phyloP scores from a whole-genome alignment of 2,329 filamentous ascomycete species.

The Ascochyta viciae-villosae region DNA sequence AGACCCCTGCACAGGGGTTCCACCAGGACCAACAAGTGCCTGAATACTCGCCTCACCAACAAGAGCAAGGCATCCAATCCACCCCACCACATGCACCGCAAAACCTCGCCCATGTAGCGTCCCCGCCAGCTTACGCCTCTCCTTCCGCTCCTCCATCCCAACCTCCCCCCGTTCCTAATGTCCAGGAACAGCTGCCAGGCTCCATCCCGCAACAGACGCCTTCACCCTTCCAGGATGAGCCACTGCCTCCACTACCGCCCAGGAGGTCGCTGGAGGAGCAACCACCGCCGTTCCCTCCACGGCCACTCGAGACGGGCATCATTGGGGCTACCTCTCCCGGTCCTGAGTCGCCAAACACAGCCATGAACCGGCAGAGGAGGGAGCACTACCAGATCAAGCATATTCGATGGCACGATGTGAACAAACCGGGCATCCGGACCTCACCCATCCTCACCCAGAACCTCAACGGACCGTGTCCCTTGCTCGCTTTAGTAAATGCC shows the following conservation, averaged over 20 bases:
- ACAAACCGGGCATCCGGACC: conserved; percentile 67
- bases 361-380: conserved; percentile 56
- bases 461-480: conserved; percentile 89
- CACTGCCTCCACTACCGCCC: conserved; percentile 43
- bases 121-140: conserved; percentile 5
- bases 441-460: conserved; percentile 93
- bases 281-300: conserved; percentile 44
- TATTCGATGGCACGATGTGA: conserved; percentile 80
- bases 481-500: conserved; percentile 92
- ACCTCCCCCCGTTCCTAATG: conserved; percentile 8
- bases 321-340: conserved; percentile 24
- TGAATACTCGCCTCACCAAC: background rate
- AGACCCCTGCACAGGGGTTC: background rate
- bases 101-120: background rate
- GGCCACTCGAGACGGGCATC: conserved; percentile 36
- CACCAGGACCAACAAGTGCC: conserved; percentile 5
- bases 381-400: conserved; percentile 96
- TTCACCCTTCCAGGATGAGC: conserved; percentile 24
- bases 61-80: background rate
- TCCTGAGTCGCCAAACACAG: conserved; percentile 51
- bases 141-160: conserved; percentile 8
- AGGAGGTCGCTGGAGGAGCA: conserved; percentile 44
- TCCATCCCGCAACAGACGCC: conserved; percentile 14
- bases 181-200: conserved; percentile 7
- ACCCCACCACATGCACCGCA: conserved; percentile 2